Percentiles rank a stretch among this genome's conserved stretches.
phyloP scores from a whole-genome alignment of 768 basidiomycete genomes.

The Epithele typhae region DNA sequence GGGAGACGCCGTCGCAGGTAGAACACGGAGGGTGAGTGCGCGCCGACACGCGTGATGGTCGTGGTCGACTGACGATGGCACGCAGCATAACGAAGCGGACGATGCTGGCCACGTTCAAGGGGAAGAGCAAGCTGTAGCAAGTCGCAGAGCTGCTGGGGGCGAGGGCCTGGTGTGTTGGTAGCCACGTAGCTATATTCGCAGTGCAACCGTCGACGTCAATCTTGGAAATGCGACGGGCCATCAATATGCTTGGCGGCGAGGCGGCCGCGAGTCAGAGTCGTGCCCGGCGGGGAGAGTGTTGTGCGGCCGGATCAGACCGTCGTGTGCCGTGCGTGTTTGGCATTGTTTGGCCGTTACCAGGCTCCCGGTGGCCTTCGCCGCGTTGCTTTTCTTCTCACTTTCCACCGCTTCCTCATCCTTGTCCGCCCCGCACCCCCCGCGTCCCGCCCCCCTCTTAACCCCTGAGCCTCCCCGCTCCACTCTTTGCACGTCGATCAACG shows the following conservation, averaged over 20 bases:
- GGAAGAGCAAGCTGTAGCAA: constrained; percentile 43
- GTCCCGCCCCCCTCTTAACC: constrained; percentile 12
- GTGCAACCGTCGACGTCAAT: too few species aligned
- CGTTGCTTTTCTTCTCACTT: constrained; percentile 15
- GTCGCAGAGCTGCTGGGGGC: too few species aligned
- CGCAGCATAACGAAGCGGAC: constrained; percentile 64
- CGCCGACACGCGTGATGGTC: not conserved
- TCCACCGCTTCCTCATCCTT: constrained; percentile 25
- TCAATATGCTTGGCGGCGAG: not conserved
- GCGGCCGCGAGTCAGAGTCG: not conserved
- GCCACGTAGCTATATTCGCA: too few species aligned
- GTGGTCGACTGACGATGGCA: constrained; percentile 3
- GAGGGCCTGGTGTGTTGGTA: too few species aligned
- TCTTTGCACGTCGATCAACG: constrained; percentile 26
- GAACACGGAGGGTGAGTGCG: constrained; percentile 71
- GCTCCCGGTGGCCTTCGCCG: constrained; percentile 7
- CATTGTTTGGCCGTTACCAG: constrained; percentile 13
- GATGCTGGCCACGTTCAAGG: constrained; percentile 57
- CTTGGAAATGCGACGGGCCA: not conserved
- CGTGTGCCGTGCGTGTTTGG: not conserved
- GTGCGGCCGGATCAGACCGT: not conserved
- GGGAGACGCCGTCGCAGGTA: constrained; percentile 58
- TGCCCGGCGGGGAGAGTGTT: not conserved
- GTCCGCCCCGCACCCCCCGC: constrained; percentile 23
- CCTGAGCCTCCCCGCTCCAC: constrained; percentile 26